Percentiles rank a stretch among this genome's conserved stretches.
Conservation (phyloP, 2,329 filamentous ascomycete species). For the Aspergillus intermedius region DNA sequence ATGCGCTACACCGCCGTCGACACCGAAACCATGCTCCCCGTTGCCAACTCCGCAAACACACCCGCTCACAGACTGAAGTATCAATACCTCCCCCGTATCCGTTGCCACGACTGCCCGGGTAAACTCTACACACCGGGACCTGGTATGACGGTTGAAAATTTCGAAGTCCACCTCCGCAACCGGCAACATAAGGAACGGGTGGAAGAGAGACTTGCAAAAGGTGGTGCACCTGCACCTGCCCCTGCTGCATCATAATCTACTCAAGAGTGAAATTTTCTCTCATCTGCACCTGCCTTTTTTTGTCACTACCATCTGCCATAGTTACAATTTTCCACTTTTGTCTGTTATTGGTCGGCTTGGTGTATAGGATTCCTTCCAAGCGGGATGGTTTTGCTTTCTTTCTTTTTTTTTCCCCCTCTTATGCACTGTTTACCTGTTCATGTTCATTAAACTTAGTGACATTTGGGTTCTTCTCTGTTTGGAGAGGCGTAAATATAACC, state of each 20-base stretch:
- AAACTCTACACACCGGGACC: slow-evolving; percentile 91
- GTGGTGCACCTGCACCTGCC: slow-evolving; percentile 4
- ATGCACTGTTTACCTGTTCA: not conserved
- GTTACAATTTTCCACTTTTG: slow-evolving; percentile 3
- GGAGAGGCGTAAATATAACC: slow-evolving; percentile 3
- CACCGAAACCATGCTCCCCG: slow-evolving; percentile 59
- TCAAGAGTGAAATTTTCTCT: not conserved
- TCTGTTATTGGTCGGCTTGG: slow-evolving; percentile 3
- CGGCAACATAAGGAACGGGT: slow-evolving; percentile 70
- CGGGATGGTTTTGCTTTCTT: slow-evolving; percentile 3
- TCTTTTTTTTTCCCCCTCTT: not conserved
- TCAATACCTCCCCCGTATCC: slow-evolving; percentile 80
- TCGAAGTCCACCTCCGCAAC: slow-evolving; percentile 88
- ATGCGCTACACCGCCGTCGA: slow-evolving; percentile 89
- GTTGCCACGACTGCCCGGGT: slow-evolving; percentile 85
- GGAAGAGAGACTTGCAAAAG: slow-evolving; percentile 42
- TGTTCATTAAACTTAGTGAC: slow-evolving; percentile 6
- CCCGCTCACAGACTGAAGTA: slow-evolving; percentile 61
- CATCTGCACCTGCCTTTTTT: not conserved
- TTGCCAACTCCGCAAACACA: slow-evolving; percentile 48
- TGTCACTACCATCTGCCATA: not conserved
- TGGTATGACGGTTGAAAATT: slow-evolving; percentile 77
- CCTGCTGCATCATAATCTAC: slow-evolving; percentile 1
- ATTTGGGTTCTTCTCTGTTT: not conserved
- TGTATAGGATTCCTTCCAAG: slow-evolving; percentile 15